phyloP scores from a whole-genome alignment of 352 stramenopile genomes.

The Phytophthora pinifolia region DNA sequence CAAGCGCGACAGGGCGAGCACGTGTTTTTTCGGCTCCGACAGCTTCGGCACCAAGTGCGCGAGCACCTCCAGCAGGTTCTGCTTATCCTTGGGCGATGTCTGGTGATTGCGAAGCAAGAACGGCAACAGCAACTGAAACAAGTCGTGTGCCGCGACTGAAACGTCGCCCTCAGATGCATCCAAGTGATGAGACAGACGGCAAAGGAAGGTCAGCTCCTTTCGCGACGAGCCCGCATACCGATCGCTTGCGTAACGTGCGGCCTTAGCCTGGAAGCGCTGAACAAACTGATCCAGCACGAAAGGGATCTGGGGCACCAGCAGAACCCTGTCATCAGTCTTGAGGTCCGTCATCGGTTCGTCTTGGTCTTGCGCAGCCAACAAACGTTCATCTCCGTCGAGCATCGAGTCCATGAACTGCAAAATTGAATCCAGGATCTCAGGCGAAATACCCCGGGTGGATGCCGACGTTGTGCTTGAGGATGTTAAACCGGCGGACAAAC shows the following conservation, averaged over 20 bases:
- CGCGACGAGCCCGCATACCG: slow-evolving; percentile 79
- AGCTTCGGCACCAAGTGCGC: slow-evolving; percentile 76
- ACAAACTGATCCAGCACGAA: slow-evolving; percentile 85
- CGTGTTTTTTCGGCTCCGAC: slow-evolving; percentile 68
- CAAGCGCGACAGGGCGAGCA: slow-evolving; percentile 73
- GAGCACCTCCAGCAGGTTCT: slow-evolving; percentile 81
- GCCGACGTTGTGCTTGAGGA: slow-evolving; percentile 24
- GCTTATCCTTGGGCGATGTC: slow-evolving; percentile 68
- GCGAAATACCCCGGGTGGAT: slow-evolving; percentile 49
- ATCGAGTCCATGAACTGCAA: slow-evolving; percentile 79
- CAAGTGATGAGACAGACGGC: slow-evolving; percentile 70
- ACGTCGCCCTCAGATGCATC: slow-evolving; percentile 36
- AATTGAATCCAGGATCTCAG: slow-evolving; percentile 68
- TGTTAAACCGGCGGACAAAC: slow-evolving; percentile 59
- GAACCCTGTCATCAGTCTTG: slow-evolving; percentile 3
- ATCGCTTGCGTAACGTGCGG: slow-evolving; percentile 70
- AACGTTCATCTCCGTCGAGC: slow-evolving; percentile 67
- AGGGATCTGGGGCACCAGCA: slow-evolving; percentile 75
- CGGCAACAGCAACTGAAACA: slow-evolving; percentile 85
- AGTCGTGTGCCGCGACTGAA: slow-evolving; percentile 52
- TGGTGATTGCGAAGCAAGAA: slow-evolving; percentile 86
- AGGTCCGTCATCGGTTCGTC: slow-evolving; percentile 18
- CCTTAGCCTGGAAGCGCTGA: slow-evolving; percentile 77
- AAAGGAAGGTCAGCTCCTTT: slow-evolving; percentile 82
- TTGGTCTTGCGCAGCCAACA: slow-evolving; percentile 24